Base-by-base conservation (phyloP, 1,284 basidiomycete genomes). In the Schizophyllum amplum region DNA sequence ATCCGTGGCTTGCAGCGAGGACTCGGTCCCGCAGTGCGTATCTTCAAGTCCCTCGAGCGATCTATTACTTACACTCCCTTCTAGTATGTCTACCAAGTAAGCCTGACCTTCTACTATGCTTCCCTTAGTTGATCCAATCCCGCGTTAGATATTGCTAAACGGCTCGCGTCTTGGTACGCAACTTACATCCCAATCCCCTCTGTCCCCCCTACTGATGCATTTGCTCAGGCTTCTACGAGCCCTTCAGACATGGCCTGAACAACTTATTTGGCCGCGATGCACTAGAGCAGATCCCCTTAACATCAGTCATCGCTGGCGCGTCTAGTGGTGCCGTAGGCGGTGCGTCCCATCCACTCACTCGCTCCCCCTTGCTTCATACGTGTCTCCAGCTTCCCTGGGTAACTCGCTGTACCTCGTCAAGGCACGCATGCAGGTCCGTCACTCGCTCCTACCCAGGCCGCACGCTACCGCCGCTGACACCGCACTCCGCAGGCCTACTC, bases 351-450 rank as follows among this genome's bases (percentile, higher is more conserved):
- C 23, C 48, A 20, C 25, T 23, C 24, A 47, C 42, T 54, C 47
- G 22, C 6, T 54, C n/a, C 57, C 50, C 15, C 58, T 24, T 13
- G 33, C 42, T 49, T 57, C 23, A 58, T 46, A 33, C 61, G 20
- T 57, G 24, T 20, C 20, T 42, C 7, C 60, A 92, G 94, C 94
- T 0, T 82, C 86, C 46, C 74, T 97, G 33, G 96, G 96, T 52
- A 98, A 96, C 66, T 96, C 97, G 0, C 76, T 99, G 17, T 99
- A 97, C 75, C 77, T 99, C 54, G 86, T 99, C 69, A 99, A 99
- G 75, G 96, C 96, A 5, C 84, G 96, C 51, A 96, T 98, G 86
- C 96, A 99, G 77, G 89, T 88, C 23, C 63, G 78, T 49, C 5
- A 7, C 6, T n/a, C n/a, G n/a, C n/a, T n/a, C n/a, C n/a, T 49